Base-by-base conservation (phyloP, 495 filamentous ascomycete species). In the Neurospora sp. region DNA sequence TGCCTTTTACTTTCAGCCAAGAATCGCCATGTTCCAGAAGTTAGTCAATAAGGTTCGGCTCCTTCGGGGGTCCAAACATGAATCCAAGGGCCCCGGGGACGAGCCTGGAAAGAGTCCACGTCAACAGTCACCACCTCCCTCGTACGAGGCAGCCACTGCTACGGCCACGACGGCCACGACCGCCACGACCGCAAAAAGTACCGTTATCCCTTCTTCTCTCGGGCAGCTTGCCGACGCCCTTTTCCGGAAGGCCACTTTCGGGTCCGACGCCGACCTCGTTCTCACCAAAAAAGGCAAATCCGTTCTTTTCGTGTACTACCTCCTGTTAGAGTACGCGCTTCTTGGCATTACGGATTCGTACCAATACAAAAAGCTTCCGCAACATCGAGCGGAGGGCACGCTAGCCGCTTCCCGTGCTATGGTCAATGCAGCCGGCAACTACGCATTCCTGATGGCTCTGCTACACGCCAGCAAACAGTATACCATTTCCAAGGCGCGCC, bases 271-370 rank as follows among this genome's bases (percentile, higher is more conserved):
- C 39, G 2, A n/a, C 7, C 18, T 46, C 42, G 42, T 10, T 46
- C 42, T 46, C 18, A 46, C 42, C 3, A n/a, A 46, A 0, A 5
- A n/a, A 10, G 42, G 42, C 42, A n/a, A n/a, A 46, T 46, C 42
- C 42, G 42, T 46, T 46, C 42, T 46, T n/a, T 46, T 46, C 1
- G 7, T 46, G 1, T 46, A 46, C 42, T 46, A 20, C 8, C 3
- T 46, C 8, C 42, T 10, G 8, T 46, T 46, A 46, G 18, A 20
- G 1, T 0, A 1, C 0, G 8, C 18, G 18, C 8, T 46, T 46
- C 0, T 2, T 46, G 0, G 0, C 18, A n/a, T 46, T 4, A 46
- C 1, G 3, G 0, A 0, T 46, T 46, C 42, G 18, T n/a, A 10
- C 3, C 0, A 4, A 46, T 10, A n/a, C 18, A 9, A 9, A n/a